phyloP scores from a whole-genome alignment of 108 stramenopile species.

The Nitzschia sp. region DNA sequence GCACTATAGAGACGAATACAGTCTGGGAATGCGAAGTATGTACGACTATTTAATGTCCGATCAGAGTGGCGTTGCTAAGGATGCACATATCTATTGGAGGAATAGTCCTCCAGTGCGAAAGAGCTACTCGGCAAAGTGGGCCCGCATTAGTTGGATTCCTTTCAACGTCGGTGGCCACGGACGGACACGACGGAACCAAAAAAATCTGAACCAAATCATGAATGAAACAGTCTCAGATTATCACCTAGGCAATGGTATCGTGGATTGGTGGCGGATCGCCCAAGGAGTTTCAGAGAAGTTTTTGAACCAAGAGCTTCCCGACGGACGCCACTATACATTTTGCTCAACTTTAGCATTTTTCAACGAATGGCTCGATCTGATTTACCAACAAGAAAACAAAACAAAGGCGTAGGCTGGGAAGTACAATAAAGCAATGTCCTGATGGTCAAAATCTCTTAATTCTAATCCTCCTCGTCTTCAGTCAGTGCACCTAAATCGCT shows the following conservation, averaged over 20 bases:
- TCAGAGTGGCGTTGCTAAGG: neutral
- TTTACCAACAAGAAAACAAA: neutral
- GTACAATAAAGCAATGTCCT: neutral
- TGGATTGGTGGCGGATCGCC: neutral
- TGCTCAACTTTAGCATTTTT: neutral
- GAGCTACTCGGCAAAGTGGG: conserved; percentile 1
- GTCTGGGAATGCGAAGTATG: neutral
- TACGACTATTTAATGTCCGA: neutral
- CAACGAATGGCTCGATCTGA: neutral
- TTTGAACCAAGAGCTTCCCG: neutral
- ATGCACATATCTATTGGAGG: neutral
- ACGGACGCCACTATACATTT: conserved; percentile 1
- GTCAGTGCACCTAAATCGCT: neutral
- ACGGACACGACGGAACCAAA: neutral
- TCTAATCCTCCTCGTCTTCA: neutral
- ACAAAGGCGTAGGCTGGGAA: neutral
- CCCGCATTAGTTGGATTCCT: neutral
- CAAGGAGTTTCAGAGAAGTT: neutral
- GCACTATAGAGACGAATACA: neutral
- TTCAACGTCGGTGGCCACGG: conserved; percentile 3
- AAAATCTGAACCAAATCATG: neutral
- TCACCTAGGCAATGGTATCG: neutral
- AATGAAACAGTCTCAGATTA: neutral
- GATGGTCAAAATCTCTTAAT: neutral
- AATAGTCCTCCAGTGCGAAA: neutral